A percentile compares a stretch with the other conserved stretches of the same genome.
Conservation (phyloP, 1,284 basidiomycete genomes). For the Sporisorium scitamineum region DNA sequence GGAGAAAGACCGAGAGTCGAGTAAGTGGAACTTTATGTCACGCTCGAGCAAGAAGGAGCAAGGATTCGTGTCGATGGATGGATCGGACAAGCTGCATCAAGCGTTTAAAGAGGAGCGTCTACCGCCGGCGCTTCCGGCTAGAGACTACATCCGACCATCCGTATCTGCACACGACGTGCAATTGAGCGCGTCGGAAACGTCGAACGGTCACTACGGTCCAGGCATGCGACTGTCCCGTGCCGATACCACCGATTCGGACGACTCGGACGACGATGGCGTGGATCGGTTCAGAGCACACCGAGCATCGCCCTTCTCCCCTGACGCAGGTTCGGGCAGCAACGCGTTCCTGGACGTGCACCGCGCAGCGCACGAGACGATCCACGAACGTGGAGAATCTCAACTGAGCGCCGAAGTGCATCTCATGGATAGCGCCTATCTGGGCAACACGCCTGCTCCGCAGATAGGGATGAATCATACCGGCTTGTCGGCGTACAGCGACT, state of each 20-base stretch:
- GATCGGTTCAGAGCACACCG: background rate
- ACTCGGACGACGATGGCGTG: slow-evolving; percentile 10
- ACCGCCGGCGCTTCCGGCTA: slow-evolving; percentile 17
- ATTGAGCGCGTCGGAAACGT: slow-evolving; percentile 8
- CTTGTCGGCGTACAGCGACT: slow-evolving; percentile 32
- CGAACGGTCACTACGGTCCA: background rate
- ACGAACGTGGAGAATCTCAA: slow-evolving; percentile 37
- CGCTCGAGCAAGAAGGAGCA: slow-evolving; percentile 25
- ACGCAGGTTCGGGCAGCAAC: background rate
- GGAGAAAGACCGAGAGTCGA: slow-evolving; percentile 35
- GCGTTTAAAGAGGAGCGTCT: background rate
- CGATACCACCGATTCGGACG: background rate
- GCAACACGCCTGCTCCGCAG: background rate
- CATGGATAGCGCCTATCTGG: slow-evolving; percentile 25
- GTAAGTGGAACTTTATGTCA: slow-evolving; percentile 42
- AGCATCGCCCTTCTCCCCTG: slow-evolving; percentile 32
- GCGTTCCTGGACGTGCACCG: slow-evolving; percentile 10
- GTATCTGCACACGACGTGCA: slow-evolving; percentile 29
- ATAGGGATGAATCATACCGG: slow-evolving; percentile 41
- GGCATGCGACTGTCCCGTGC: slow-evolving; percentile 13
- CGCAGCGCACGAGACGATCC: slow-evolving; percentile 36
- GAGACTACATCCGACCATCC: slow-evolving; percentile 17
- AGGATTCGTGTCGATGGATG: slow-evolving; percentile 45
- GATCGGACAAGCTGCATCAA: slow-evolving; percentile 1
- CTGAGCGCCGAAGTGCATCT: slow-evolving; percentile 16